phyloP scores from a whole-genome alignment of 169 alveolate species.

The Plasmodium gallinaceum region DNA sequence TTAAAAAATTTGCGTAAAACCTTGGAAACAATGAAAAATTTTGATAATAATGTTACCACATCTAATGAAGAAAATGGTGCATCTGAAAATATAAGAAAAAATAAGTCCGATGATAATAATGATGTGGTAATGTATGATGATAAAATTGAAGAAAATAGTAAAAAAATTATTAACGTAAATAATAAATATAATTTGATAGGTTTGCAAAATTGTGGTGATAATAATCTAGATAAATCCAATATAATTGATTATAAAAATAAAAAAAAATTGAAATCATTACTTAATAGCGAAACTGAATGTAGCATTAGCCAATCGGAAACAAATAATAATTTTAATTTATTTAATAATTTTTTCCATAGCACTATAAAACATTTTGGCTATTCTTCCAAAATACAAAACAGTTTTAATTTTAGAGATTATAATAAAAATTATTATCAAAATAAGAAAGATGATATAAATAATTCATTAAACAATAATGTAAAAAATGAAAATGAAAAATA shows the following conservation, averaged over 20 bases:
- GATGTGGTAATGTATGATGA: neutral
- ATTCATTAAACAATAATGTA: slow-evolving; percentile 14
- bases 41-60: slow-evolving; percentile 13
- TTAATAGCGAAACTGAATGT: slow-evolving; percentile 73
- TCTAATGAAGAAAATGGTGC: too few species aligned
- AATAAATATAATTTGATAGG: slow-evolving; percentile 16
- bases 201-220: slow-evolving; percentile 27
- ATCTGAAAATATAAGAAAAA: too few species aligned
- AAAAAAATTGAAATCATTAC: slow-evolving; percentile 33
- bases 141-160: slow-evolving; percentile 10
- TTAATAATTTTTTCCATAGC: slow-evolving; percentile 56
- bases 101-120: too few species aligned
- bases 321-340: slow-evolving; percentile 72
- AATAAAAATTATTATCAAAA: slow-evolving; percentile 13
- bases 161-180: slow-evolving; percentile 31
- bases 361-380: slow-evolving; percentile 61
- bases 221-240: slow-evolving; percentile 18
- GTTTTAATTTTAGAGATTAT: slow-evolving; percentile 30
- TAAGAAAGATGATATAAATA: slow-evolving; percentile 19
- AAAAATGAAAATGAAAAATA: neutral
- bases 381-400: slow-evolving; percentile 26
- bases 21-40: slow-evolving; percentile 77
- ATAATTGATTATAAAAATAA: neutral
- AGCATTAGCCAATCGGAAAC: slow-evolving; percentile 78
- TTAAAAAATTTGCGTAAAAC: slow-evolving; percentile 78